A percentile compares a stretch with the other conserved stretches of the same genome.
phyloP scores from a whole-genome alignment of 192 early-diverging fungal genomes.

The Ambispora gerdemannii region DNA sequence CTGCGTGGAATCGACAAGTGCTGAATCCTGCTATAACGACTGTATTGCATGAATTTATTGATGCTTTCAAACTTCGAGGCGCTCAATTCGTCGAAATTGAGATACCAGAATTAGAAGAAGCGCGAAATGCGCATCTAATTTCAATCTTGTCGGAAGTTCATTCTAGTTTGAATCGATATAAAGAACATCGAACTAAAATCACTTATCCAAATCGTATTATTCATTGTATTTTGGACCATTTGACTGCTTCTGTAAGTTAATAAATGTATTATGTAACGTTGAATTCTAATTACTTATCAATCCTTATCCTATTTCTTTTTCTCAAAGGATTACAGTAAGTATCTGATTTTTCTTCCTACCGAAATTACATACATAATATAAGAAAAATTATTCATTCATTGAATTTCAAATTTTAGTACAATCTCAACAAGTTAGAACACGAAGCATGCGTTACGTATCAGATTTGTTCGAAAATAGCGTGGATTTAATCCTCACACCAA shows the following conservation, averaged over 20 bases:
- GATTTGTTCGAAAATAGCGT: slow-evolving; percentile 49
- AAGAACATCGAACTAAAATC: not conserved
- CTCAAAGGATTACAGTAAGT: slow-evolving; percentile 35
- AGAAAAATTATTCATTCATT: too few species aligned
- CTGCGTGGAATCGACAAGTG: slow-evolving; percentile 46
- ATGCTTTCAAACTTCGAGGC: slow-evolving; percentile 44
- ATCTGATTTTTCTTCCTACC: slow-evolving; percentile 11
- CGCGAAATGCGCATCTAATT: slow-evolving; percentile 58
- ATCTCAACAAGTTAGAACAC: slow-evolving; percentile 52
- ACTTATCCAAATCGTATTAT: slow-evolving; percentile 6
- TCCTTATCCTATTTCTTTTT: slow-evolving; percentile 24
- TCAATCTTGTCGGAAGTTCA: slow-evolving; percentile 64
- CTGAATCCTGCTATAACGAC: slow-evolving; percentile 34
- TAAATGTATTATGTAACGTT: not conserved
- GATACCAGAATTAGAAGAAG: slow-evolving; percentile 57
- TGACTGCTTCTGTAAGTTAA: not conserved
- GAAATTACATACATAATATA: too few species aligned
- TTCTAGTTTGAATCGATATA: not conserved
- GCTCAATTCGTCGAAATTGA: slow-evolving; percentile 60
- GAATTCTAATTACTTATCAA: too few species aligned
- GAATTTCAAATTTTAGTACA: slow-evolving; percentile 44
- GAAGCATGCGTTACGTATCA: slow-evolving; percentile 51
- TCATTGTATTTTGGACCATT: not conserved
- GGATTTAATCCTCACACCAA: slow-evolving; percentile 63
- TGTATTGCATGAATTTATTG: slow-evolving; percentile 35